Evolutionary conservation across 2,329 filamentous ascomycete genomes (phyloP).

Genomic region (Tolypocladium cylindrosporum): DNA sequence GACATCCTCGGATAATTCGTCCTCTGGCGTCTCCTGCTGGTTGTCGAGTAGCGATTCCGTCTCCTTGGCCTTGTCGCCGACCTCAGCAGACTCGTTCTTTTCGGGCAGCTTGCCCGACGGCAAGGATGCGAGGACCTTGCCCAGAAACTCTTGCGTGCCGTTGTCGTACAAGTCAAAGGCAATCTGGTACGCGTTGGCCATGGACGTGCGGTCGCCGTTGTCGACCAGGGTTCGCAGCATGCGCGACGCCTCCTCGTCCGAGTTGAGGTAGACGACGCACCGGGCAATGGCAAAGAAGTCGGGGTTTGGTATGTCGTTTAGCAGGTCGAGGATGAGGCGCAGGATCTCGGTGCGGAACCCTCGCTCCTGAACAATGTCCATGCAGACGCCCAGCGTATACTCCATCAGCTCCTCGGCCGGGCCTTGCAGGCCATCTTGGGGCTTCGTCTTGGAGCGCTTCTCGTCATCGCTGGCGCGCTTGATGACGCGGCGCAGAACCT

Average conservation of each 20-base stretch:
- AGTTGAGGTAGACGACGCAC: slow-evolving; percentile 91
- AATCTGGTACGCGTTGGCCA: slow-evolving; percentile 89
- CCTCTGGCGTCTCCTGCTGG: slow-evolving; percentile 45
- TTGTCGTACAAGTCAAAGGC: slow-evolving; percentile 98
- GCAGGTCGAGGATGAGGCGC: slow-evolving; percentile 83
- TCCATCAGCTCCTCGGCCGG: slow-evolving; percentile 91
- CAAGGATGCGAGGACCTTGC: slow-evolving; percentile 76
- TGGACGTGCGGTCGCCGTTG: slow-evolving; percentile 66
- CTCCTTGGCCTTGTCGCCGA: slow-evolving; percentile 33
- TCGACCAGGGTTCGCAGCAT: slow-evolving; percentile 77
- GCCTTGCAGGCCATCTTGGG: slow-evolving; percentile 37
- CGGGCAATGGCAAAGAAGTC: slow-evolving; percentile 98
- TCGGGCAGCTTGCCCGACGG: slow-evolving; percentile 43
- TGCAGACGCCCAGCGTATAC: slow-evolving; percentile 89
- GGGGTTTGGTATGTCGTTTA: slow-evolving; percentile 83
- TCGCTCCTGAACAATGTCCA: slow-evolving; percentile 94
- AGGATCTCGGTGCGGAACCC: slow-evolving; percentile 76
- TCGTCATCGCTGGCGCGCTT: slow-evolving; percentile 81
- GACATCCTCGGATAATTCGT: slow-evolving; percentile 38
- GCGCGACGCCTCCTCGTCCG: slow-evolving; percentile 79
- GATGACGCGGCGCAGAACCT: slow-evolving; percentile 78
- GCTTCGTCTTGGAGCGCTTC: slow-evolving; percentile 53
- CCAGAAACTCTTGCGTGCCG: slow-evolving; percentile 91
- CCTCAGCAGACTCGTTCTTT: slow-evolving; percentile 31
- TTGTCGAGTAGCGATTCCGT: slow-evolving; percentile 38